Evolutionary conservation across 2,329 filamentous ascomycete genomes (phyloP), one percentile per base, ranked within the genome.

Genomic region (Neospermospora avenae): DNA sequence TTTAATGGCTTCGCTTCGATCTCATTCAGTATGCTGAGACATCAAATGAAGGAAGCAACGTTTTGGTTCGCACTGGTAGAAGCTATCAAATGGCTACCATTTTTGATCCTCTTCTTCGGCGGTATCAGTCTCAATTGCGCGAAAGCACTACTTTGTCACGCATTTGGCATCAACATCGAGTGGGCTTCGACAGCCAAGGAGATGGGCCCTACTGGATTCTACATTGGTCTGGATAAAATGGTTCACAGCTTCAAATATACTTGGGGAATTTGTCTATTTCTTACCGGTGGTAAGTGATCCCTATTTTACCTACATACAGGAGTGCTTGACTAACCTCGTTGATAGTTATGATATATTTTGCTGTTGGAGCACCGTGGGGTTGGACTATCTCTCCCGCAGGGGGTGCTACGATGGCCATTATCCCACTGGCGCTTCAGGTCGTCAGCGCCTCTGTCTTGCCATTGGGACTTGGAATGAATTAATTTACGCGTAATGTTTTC

Each of bases 151-250:
- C 63, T 77, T 28, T 74, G 69, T 58, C 74, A 77, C 63, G 74
- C 77, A 66, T 72, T 76, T 63, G 64, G 69, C 62, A 73, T 78
- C 63, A 73, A 77, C 61, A 77, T 77, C 75, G 67, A 64, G 55
- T 69, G 81, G 82, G 81, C 81, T 39, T 79, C 81, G 20, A 85
- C 82, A 1, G 77, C 79, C 67, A 85, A 84, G 74, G 82, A 85
- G 71, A 75, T 79, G 34, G 80, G 81, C 67, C 75, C 80, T 67
- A 78, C 78, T 45, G 80, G 79, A 65, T 85, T 86, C 72, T 80
- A 82, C 69, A 72, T 80, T 64, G 82, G 85, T 72, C 76, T 84
- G 48, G 76, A 78, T 3, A 79, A 78, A 62, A 80, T 85, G 63
- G 73, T 84, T 65, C 78, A 76, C 67, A 78, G 76, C 48, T 85